A percentile compares a stretch with the other conserved stretches of the same genome.
Conservation (phyloP, 306 rosid species). For the Inga oerstediana region DNA sequence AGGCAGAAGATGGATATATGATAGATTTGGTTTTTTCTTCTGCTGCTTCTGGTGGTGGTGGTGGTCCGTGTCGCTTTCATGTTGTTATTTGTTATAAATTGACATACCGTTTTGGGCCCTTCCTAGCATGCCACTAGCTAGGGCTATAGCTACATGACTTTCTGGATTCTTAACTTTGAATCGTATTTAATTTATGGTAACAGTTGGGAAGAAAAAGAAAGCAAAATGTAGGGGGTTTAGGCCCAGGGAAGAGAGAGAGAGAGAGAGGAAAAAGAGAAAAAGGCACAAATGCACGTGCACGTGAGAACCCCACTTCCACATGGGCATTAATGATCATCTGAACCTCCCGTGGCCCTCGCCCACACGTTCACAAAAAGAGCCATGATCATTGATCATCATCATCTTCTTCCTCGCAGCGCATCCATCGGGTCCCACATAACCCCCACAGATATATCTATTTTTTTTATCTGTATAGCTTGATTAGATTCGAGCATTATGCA, state of each 20-base stretch:
- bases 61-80: background rate
- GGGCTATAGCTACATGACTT: background rate
- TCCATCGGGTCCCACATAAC: conserved; percentile 29
- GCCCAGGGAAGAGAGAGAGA: conserved; percentile 28
- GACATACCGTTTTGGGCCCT: background rate
- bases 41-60: background rate
- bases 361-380: conserved; percentile 47
- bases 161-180: background rate
- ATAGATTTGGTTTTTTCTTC: conserved; percentile 6
- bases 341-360: conserved; percentile 36
- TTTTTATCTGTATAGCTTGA: no score
- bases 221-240: background rate
- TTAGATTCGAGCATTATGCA: no score
- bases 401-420: conserved; percentile 22
- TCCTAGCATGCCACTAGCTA: background rate
- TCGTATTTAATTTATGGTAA: background rate
- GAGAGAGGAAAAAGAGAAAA: conserved; percentile 25
- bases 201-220: background rate
- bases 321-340: conserved; percentile 53
- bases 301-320: conserved; percentile 69
- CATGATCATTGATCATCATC: conserved; percentile 10
- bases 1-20: background rate
- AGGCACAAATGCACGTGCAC: conserved; percentile 65
- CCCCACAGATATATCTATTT: background rate
- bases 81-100: background rate